Evolutionary conservation across 2,329 filamentous ascomycete genomes (phyloP).

Genomic region (Parascedosporium putredinis): DNA sequence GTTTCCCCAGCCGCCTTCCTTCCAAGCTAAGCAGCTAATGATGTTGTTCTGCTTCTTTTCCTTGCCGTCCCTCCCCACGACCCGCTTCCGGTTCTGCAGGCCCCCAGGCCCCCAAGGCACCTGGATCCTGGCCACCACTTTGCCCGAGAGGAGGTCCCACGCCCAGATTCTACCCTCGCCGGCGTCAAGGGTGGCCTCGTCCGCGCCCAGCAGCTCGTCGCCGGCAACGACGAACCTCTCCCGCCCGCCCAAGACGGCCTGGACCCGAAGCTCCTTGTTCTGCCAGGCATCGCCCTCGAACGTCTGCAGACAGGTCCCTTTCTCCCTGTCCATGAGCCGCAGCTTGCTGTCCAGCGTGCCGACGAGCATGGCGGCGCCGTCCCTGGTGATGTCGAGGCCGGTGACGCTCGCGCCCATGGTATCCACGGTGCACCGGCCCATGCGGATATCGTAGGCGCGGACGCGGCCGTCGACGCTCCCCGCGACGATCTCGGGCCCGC

Average conservation of each 20-base stretch:
- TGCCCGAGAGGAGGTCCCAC: constrained; percentile 76
- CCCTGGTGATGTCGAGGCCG: constrained; percentile 58
- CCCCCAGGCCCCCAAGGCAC: constrained; percentile 47
- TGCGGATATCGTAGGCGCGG: constrained; percentile 71
- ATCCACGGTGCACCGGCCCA: constrained; percentile 61
- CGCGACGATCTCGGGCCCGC: constrained; percentile 50
- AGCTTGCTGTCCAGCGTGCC: constrained; percentile 67
- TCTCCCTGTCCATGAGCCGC: constrained; percentile 68
- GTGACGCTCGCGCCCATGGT: constrained; percentile 64
- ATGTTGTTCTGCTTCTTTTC: constrained; percentile 50
- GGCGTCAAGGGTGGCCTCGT: constrained; percentile 9
- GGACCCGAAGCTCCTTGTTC: constrained; percentile 65
- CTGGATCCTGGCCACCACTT: constrained; percentile 50
- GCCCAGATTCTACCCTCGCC: constrained; percentile 57
- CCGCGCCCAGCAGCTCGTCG: constrained; percentile 48
- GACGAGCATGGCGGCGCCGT: constrained; percentile 65
- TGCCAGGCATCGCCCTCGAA: constrained; percentile 49
- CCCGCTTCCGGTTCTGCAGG: constrained; percentile 36
- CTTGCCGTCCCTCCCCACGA: constrained; percentile 49
- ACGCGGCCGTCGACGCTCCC: constrained; percentile 81
- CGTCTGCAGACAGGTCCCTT: constrained; percentile 61
- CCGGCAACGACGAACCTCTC: constrained; percentile 74
- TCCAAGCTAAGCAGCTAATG: constrained; percentile 53
- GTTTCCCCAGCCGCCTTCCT: constrained; percentile 49
- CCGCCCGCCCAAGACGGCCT: constrained; percentile 62